Percentiles rank a stretch among this genome's conserved stretches.
These are phyloP conservation scores for Lotus japonicus DNA, from an alignment of 306 rosid genomes.

Conservation along the genomic window DNA sequence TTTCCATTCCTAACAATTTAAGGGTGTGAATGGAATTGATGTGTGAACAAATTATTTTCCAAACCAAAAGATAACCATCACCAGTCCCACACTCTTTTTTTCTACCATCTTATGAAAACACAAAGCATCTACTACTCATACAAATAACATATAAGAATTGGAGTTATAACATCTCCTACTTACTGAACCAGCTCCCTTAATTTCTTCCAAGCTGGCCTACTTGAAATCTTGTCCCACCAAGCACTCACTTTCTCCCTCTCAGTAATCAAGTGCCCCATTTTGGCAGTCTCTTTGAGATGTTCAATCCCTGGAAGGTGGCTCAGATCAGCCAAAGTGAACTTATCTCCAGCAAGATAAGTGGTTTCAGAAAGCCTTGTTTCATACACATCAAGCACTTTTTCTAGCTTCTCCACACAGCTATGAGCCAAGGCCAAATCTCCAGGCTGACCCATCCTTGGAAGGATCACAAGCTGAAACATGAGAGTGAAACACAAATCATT, in stretches of 20 bases:
- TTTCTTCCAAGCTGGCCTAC: slow-evolving; percentile 64
- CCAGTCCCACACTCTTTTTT: too few relatives aligned
- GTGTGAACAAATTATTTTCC: too few relatives aligned
- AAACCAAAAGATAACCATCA: too few relatives aligned
- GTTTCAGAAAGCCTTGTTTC: slow-evolving; percentile 38
- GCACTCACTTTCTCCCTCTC: slow-evolving; percentile 48
- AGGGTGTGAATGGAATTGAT: too few relatives aligned
- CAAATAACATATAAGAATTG: background rate
- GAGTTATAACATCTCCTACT: background rate
- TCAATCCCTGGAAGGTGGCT: slow-evolving; percentile 58
- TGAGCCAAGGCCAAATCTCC: slow-evolving; percentile 39
- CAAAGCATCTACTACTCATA: too few relatives aligned
- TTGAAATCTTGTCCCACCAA: slow-evolving; percentile 65
- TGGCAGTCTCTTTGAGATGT: slow-evolving; percentile 35
- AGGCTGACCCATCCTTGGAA: slow-evolving; percentile 44
- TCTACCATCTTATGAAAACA: background rate
- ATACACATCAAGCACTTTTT: slow-evolving; percentile 56
- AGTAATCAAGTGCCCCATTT: slow-evolving; percentile 43
- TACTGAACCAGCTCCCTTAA: slow-evolving; percentile 25
- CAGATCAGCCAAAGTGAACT: slow-evolving; percentile 58
- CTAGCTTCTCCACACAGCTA: slow-evolving; percentile 32
- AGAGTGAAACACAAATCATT: slow-evolving; percentile 46
- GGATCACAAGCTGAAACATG: slow-evolving; percentile 43
- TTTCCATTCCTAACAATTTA: too few relatives aligned
- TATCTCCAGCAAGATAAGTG: slow-evolving; percentile 50